Percentiles rank a stretch among this genome's conserved stretches.
These are phyloP conservation scores for Nicotiana noctiflora DNA, from an alignment of 257 asterid species.

Conservation along the genomic window DNA sequence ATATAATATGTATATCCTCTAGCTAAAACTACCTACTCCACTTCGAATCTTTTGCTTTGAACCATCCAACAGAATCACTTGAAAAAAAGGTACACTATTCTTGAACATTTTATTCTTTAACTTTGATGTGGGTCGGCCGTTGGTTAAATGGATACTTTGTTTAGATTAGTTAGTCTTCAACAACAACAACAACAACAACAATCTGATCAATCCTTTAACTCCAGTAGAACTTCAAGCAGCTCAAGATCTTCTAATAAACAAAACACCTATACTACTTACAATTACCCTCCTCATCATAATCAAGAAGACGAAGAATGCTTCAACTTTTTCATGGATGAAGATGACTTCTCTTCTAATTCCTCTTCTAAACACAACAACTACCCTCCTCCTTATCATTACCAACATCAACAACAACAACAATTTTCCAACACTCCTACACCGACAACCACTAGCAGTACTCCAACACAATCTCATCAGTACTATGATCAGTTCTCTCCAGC, in stretches of 20 bases:
- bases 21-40: conserved; percentile 32
- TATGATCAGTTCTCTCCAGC: conserved; percentile 34
- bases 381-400: conserved; percentile 13
- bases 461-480: conserved; percentile 36
- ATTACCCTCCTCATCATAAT: conserved; percentile 16
- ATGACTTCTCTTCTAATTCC: conserved; percentile 69
- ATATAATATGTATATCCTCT: conserved; percentile 7
- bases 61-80: conserved; percentile 26
- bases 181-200: conserved; percentile 19
- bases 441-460: conserved; percentile 41
- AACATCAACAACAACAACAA: conserved; percentile 10
- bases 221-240: conserved; percentile 74
- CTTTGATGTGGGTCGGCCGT: conserved; percentile 44
- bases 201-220: conserved; percentile 69
- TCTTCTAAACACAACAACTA: conserved; percentile 53
- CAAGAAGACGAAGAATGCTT: conserved; percentile 83
- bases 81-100: not conserved
- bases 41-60: conserved; percentile 12
- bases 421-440: conserved; percentile 38
- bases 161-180: conserved; percentile 69
- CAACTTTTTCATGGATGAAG: conserved; percentile 96
- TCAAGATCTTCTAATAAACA: conserved; percentile 54
- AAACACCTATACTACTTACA: conserved; percentile 26
- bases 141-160: conserved; percentile 91
- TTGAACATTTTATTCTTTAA: conserved; percentile 7